phyloP scores from a whole-genome alignment of 163 green algal species.

The Volvox carteri region DNA sequence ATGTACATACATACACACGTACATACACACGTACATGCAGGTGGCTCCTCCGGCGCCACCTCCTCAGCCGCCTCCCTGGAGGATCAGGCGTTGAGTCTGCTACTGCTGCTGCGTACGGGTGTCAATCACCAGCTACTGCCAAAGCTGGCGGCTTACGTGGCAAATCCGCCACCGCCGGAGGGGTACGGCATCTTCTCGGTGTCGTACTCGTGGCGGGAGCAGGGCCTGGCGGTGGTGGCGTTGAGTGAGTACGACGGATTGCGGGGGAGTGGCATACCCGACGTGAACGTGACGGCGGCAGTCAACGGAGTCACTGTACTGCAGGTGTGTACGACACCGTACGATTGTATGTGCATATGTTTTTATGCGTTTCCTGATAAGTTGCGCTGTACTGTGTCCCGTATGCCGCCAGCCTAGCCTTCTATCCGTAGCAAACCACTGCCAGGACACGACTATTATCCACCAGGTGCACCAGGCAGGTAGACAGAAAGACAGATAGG shows the following conservation, averaged over 20 bases:
- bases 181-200: conserved; percentile 12
- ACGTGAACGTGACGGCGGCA: background rate
- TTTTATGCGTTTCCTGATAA: background rate
- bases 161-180: background rate
- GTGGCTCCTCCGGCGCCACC: background rate
- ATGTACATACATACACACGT: background rate
- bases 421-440: too few species aligned
- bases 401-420: too few species aligned
- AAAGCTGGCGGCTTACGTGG: conserved; percentile 46
- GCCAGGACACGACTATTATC: too few species aligned
- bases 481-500: background rate
- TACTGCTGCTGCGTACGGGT: conserved; percentile 29
- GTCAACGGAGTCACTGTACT: background rate
- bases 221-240: conserved; percentile 28
- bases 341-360: background rate
- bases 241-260: conserved; percentile 23
- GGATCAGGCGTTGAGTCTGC: conserved; percentile 30
- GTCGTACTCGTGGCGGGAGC: background rate
- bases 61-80: background rate
- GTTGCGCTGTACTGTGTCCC: background rate
- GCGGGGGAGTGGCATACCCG: conserved; percentile 4
- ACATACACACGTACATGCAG: background rate
- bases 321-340: background rate
- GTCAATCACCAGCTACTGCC: conserved; percentile 29
- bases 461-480: background rate